Evolutionary conservation across 164 flowering plant genomes (phyloP), one percentile per base, ranked within the genome.

Genomic region (Nymphaea thermarum): DNA sequence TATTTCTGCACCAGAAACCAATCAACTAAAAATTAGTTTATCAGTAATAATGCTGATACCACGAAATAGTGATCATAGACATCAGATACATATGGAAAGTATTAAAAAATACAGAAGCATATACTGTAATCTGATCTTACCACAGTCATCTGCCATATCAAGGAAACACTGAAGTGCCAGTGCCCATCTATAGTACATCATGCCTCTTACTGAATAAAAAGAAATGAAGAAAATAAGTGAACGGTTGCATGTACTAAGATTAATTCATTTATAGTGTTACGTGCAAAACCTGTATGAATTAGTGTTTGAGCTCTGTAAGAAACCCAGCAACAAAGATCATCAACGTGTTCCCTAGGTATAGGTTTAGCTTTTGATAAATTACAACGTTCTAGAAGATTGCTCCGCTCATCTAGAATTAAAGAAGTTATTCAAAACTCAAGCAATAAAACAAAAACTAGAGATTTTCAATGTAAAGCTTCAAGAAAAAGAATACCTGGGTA

Each of bases 281-380:
- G 2, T 45, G 53, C 11, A 45, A 5, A 47, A 89, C 99, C 99
- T 81, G 99, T 95, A 73, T 97, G 80, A 42, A 85, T 75, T 73
- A 95, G 96, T 65, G 99, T 95, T 70, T 95, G 98, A 61, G 90
- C 99, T 80, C 99, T 83, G 77, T 85, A 87, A 63, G 99, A 95
- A 65, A 90, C 99, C 98, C 98, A 95, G 12, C 78, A 84, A 57
- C 77, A 70, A 73, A 74, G 64, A 51, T 36, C 45, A 43, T 75
- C 78, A 53, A n/a, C 68, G 25, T 65, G 63, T 41, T 83, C 89
- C 71, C 79, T 77, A 18, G 65, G 67, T 44, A 70, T 43, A 69
- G 55, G 62, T 67, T 44, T 77, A 59, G 57, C 75, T 43, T 79
- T 77, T 3, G 70, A 75, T 74, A 77, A 81, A 8, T 51, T 43